These are phyloP conservation scores for Selenicereus undatus DNA, from an alignment of 148 eudicot genomes.

Conservation along the genomic window DNA sequence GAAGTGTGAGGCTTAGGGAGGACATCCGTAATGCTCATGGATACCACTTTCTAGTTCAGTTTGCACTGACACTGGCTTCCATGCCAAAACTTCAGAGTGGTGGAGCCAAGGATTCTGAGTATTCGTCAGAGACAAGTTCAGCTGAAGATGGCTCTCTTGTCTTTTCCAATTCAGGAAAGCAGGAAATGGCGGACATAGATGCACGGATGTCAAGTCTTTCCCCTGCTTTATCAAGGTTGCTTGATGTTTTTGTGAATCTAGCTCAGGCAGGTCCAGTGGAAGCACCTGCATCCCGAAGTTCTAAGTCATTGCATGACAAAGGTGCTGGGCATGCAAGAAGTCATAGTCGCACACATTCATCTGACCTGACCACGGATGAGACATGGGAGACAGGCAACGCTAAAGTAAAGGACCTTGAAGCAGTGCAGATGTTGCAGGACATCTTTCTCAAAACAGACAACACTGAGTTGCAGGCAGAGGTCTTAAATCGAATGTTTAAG, in stretches of 20 bases:
- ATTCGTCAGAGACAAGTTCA: slow-evolving; percentile 37
- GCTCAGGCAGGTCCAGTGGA: slow-evolving; percentile 78
- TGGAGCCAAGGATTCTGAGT: slow-evolving; percentile 29
- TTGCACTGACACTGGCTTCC: slow-evolving; percentile 70
- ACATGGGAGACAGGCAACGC: slow-evolving; percentile 65
- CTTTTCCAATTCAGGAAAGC: slow-evolving; percentile 10
- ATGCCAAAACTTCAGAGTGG: slow-evolving; percentile 40
- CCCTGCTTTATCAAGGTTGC: slow-evolving; percentile 75
- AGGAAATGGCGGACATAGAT: slow-evolving; percentile 39
- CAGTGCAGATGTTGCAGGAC: slow-evolving; percentile 96
- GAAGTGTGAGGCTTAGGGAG: slow-evolving; percentile 86
- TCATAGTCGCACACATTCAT: slow-evolving; percentile 43
- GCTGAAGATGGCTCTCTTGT: slow-evolving; percentile 28
- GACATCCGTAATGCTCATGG: slow-evolving; percentile 99
- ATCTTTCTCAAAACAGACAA: slow-evolving; percentile 91
- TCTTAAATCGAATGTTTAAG: slow-evolving; percentile 89
- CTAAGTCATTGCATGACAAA: slow-evolving; percentile 41
- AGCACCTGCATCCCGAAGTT: slow-evolving; percentile 36
- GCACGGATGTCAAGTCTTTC: slow-evolving; percentile 51
- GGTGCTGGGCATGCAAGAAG: slow-evolving; percentile 71
- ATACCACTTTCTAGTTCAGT: slow-evolving; percentile 92
- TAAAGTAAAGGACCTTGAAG: slow-evolving; percentile 91
- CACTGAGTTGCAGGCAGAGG: slow-evolving; percentile 89
- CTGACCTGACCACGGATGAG: slow-evolving; percentile 58
- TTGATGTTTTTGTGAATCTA: slow-evolving; percentile 89